These are phyloP conservation scores for Suhomyces bokatorum DNA, from an alignment of 1,139 yeast genomes.

Conservation along the genomic window DNA sequence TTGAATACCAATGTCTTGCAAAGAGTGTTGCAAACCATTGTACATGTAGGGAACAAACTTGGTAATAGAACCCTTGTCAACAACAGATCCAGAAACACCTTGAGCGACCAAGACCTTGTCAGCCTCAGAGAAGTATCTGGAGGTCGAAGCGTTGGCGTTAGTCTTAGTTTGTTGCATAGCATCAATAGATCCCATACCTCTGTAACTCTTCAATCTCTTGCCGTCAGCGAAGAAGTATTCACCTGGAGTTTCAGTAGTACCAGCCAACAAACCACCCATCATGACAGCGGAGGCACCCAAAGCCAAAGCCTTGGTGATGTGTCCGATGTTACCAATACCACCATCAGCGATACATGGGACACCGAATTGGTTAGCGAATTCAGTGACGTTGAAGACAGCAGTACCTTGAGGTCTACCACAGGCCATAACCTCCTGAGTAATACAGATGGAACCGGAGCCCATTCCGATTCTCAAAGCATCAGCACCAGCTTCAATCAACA, in stretches of 20 bases:
- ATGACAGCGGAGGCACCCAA: slow-evolving; percentile 96
- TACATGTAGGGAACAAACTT: slow-evolving; percentile 92
- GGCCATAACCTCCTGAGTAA: slow-evolving; percentile 99
- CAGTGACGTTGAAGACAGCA: slow-evolving; percentile 84
- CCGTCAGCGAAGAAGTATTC: slow-evolving; percentile 97
- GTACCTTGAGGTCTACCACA: slow-evolving; percentile 99
- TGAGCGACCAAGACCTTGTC: slow-evolving; percentile 97
- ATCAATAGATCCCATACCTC: slow-evolving; percentile 99
- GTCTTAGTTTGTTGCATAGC: slow-evolving; percentile 94
- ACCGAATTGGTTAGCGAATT: slow-evolving; percentile 86
- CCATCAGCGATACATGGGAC: slow-evolving; percentile 99
- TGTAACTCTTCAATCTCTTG: slow-evolving; percentile 92
- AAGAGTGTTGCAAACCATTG: slow-evolving; percentile 97
- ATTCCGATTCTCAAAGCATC: slow-evolving; percentile 98
- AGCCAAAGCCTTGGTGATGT: slow-evolving; percentile 93
- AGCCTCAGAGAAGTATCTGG: slow-evolving; percentile 95
- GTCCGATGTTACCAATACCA: slow-evolving; percentile 99
- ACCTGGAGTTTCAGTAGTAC: slow-evolving; percentile 98
- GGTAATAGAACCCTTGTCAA: slow-evolving; percentile 93
- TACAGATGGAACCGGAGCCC: slow-evolving; percentile 99
- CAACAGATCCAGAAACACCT: slow-evolving; percentile 97
- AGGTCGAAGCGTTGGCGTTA: slow-evolving; percentile 94
- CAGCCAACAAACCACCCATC: slow-evolving; percentile 99
- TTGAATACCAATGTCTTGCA: slow-evolving; percentile 93
- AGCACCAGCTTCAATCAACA: slow-evolving; percentile 92